These are phyloP conservation scores for Syncephalis plumigaleata DNA, from an alignment of 371 early-diverging fungal species.

Conservation along the genomic window DNA sequence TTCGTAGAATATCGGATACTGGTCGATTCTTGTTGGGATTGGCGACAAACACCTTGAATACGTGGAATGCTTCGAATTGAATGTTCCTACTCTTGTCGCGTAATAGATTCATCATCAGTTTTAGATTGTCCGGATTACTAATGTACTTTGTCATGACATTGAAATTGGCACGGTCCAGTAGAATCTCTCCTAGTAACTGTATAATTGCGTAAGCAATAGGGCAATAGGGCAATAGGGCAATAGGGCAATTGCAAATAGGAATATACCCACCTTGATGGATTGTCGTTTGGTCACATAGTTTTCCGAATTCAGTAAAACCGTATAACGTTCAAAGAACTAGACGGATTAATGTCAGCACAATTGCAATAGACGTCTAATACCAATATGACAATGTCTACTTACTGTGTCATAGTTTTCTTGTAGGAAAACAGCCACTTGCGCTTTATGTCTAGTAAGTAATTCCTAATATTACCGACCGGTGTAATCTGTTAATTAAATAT, in stretches of 20 bases:
- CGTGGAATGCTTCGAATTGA: constrained; percentile 98
- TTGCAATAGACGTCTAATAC: not conserved
- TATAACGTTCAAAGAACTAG: constrained; percentile 88
- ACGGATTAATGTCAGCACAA: too few species aligned
- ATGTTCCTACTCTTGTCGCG: constrained; percentile 90
- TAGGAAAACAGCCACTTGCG: constrained; percentile 76
- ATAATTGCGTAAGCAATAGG: not conserved
- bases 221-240: not conserved
- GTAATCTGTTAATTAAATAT: too few species aligned
- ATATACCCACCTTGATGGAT: constrained; percentile 67
- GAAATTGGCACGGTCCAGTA: constrained; percentile 89
- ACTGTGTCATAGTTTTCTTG: constrained; percentile 76
- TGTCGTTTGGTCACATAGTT: constrained; percentile 97
- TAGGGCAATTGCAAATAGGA: not conserved
- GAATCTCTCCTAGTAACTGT: constrained; percentile 94
- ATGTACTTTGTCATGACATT: constrained; percentile 91
- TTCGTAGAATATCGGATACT: constrained; percentile 75
- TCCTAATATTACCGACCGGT: constrained; percentile 28
- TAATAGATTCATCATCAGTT: constrained; percentile 92
- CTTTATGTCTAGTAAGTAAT: constrained; percentile 85
- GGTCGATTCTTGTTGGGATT: constrained; percentile 92
- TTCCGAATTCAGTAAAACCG: constrained; percentile 58
- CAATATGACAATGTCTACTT: constrained; percentile 5
- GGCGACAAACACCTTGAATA: constrained; percentile 97
- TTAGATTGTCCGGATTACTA: constrained; percentile 77